These are phyloP conservation scores for Hanseniaspora vineae DNA, from an alignment of 805 yeast genomes.

Conservation along the genomic window DNA sequence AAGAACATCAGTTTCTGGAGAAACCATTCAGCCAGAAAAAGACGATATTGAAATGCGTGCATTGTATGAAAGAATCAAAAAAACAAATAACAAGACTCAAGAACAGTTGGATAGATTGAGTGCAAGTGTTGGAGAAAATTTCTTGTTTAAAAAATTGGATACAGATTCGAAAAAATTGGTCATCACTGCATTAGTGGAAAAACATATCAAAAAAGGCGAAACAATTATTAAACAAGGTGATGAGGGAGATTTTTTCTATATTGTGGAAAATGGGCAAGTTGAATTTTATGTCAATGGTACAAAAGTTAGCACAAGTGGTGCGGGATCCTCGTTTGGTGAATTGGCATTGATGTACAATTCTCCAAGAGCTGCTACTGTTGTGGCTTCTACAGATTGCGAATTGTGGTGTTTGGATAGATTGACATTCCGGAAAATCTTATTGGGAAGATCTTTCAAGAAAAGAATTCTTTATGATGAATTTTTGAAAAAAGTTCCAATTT, in stretches of 20 bases:
- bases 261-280: slow-evolving; percentile 74
- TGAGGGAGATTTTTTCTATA: slow-evolving; percentile 86
- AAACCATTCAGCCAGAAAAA: slow-evolving; percentile 63
- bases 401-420: slow-evolving; percentile 90
- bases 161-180: slow-evolving; percentile 64
- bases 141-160: slow-evolving; percentile 75
- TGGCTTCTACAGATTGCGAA: slow-evolving; percentile 55
- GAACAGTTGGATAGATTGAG: slow-evolving; percentile 60
- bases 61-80: slow-evolving; percentile 7
- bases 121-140: slow-evolving; percentile 63
- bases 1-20: slow-evolving; percentile 86
- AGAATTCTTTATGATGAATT: slow-evolving; percentile 84
- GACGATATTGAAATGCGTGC: slow-evolving; percentile 67
- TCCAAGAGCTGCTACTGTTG: slow-evolving; percentile 93
- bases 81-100: slow-evolving; percentile 25
- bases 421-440: slow-evolving; percentile 81
- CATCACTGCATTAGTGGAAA: slow-evolving; percentile 72
- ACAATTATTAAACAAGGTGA: slow-evolving; percentile 82
- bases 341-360: slow-evolving; percentile 94
- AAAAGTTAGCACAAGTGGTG: slow-evolving; percentile 61
- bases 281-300: slow-evolving; percentile 58
- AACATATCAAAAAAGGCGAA: slow-evolving; percentile 41
- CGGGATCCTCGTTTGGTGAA: slow-evolving; percentile 92
- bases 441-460: slow-evolving; percentile 84
- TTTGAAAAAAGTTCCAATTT: slow-evolving; percentile 73